Conservation (phyloP, 2,329 filamentous ascomycete genomes). For the Alternaria atra region DNA sequence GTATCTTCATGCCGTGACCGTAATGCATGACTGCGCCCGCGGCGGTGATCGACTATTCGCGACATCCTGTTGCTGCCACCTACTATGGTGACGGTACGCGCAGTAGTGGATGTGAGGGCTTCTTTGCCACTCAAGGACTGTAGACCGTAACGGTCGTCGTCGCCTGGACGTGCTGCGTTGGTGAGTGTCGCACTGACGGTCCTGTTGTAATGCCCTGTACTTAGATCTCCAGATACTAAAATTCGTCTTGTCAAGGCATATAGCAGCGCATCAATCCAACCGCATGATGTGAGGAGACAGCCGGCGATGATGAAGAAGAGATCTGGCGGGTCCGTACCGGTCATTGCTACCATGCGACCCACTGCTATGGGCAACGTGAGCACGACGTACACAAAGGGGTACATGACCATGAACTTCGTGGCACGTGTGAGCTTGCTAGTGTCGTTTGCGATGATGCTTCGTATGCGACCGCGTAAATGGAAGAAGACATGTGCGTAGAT, state of each 20-base stretch:
- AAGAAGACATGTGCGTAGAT: slow-evolving; percentile 61
- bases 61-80: slow-evolving; percentile 44
- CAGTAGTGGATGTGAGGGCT: slow-evolving; percentile 18
- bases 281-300: slow-evolving; percentile 62
- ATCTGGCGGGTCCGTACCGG: slow-evolving; percentile 55
- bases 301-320: slow-evolving; percentile 68
- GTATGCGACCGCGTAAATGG: slow-evolving; percentile 57
- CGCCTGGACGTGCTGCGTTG: slow-evolving; percentile 38
- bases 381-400: slow-evolving; percentile 72
- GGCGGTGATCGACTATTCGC: slow-evolving; percentile 37
- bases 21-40: slow-evolving; percentile 27
- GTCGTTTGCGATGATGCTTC: slow-evolving; percentile 47
- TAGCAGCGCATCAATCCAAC: slow-evolving; percentile 56
- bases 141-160: slow-evolving; percentile 37
- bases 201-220: slow-evolving; percentile 33
- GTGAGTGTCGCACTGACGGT: slow-evolving; percentile 31
- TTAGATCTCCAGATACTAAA: slow-evolving; percentile 46
- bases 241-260: slow-evolving; percentile 55
- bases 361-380: slow-evolving; percentile 71
- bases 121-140: slow-evolving; percentile 43
- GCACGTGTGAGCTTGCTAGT: slow-evolving; percentile 51
- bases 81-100: slow-evolving; percentile 48
- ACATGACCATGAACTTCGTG: slow-evolving; percentile 66
- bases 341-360: slow-evolving; percentile 52
- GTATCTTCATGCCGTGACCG: slow-evolving; percentile 25